Percentiles rank a stretch among this genome's conserved stretches.
These are phyloP conservation scores for Monilinia fructicola DNA, from an alignment of 2,329 filamentous ascomycete species.

Conservation along the genomic window DNA sequence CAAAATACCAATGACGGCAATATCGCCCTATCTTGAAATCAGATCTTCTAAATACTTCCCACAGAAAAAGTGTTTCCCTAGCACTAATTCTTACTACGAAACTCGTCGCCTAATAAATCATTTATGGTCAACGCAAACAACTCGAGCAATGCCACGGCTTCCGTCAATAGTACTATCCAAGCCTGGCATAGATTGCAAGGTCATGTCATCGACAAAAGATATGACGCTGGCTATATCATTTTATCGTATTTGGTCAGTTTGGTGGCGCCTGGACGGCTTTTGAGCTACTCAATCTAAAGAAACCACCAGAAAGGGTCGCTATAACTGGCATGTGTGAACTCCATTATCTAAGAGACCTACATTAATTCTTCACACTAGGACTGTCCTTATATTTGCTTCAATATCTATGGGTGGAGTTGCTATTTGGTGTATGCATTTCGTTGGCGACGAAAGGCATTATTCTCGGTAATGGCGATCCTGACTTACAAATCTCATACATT, in stretches of 20 bases:
- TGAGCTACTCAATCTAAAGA: constrained; percentile 77
- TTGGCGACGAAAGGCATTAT: constrained; percentile 79
- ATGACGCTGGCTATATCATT: constrained; percentile 60
- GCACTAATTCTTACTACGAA: background rate
- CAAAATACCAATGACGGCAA: constrained; percentile 17
- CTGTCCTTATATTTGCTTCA: constrained; percentile 62
- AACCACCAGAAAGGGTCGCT: constrained; percentile 65
- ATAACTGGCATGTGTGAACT: constrained; percentile 60
- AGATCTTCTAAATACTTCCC: background rate
- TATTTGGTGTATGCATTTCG: constrained; percentile 79
- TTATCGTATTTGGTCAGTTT: constrained; percentile 70
- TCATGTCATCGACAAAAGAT: constrained; percentile 28
- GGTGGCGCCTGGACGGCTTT: constrained; percentile 73
- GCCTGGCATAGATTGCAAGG: constrained; percentile 26
- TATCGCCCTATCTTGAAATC: constrained; percentile 8
- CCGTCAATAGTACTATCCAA: constrained; percentile 10
- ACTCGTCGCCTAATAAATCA: background rate
- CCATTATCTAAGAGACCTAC: background rate
- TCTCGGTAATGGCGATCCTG: constrained; percentile 59
- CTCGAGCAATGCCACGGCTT: constrained; percentile 18
- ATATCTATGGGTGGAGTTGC: constrained; percentile 72
- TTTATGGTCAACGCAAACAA: constrained; percentile 21
- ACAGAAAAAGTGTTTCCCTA: background rate
- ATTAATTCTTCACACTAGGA: constrained; percentile 44
- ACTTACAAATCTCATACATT: constrained; percentile 73